A percentile compares a stretch with the other conserved stretches of the same genome.
Evolutionary conservation across 345 rosid genomes (phyloP).

Genomic region (Brassica juncea): DNA sequence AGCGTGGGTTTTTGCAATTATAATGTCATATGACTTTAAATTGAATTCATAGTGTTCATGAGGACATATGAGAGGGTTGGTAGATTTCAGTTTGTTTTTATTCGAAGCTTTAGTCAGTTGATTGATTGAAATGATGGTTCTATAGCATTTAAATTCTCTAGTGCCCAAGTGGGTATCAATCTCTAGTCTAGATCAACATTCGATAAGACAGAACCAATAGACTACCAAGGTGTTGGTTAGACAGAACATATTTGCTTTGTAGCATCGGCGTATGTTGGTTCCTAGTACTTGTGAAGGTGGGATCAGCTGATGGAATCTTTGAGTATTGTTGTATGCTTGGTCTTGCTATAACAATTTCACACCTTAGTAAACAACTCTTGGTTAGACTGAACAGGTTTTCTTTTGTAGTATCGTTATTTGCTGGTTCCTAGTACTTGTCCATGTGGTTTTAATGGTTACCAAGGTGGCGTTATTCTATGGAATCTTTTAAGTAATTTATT

Average conservation of each 20-base stretch:
- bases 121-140: neutral
- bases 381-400: neutral
- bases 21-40: neutral
- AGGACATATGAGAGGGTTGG: neutral
- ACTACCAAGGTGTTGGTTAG: neutral
- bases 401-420: neutral
- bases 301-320: neutral
- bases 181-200: neutral
- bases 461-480: neutral
- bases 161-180: neutral
- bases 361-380: neutral
- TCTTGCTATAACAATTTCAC: neutral
- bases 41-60: neutral
- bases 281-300: neutral
- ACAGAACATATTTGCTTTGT: neutral
- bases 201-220: neutral
- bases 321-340: neutral
- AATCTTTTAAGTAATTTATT: no score
- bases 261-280: neutral
- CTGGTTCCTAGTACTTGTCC: neutral
- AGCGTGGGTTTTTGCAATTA: neutral
- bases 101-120: neutral
- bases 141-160: neutral
- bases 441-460: neutral
- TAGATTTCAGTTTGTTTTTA: neutral